Conservation (phyloP, 176 grass and related monocot genomes). For the Cenchrus americanus region DNA sequence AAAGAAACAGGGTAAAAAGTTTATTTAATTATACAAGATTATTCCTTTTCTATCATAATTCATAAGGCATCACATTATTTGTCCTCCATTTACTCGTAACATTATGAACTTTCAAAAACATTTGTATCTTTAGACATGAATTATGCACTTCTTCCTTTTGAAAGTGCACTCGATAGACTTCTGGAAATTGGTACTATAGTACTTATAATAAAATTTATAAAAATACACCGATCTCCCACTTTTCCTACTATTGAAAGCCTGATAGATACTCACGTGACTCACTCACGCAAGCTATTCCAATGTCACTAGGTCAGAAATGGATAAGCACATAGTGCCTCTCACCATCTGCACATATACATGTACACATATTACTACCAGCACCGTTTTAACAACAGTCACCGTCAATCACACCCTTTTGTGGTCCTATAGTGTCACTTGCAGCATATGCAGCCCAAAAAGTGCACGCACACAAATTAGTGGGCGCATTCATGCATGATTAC, state of each 20-base stretch:
- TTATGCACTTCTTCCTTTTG: background rate
- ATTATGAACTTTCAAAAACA: background rate
- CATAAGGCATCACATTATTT: background rate
- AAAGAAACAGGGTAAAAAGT: background rate
- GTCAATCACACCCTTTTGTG: background rate
- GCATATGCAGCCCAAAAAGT: slow-evolving; percentile 17
- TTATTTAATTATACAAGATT: too few species aligned
- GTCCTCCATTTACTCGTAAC: background rate
- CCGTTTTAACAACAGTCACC: background rate
- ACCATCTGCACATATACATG: background rate
- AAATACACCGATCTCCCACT: background rate
- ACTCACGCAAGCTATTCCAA: background rate
- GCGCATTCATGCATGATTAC: slow-evolving; percentile 1
- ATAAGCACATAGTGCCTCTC: background rate
- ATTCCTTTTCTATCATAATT: background rate
- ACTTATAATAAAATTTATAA: background rate
- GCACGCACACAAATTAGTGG: background rate
- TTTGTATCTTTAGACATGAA: background rate
- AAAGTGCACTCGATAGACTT: background rate
- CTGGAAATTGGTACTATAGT: background rate
- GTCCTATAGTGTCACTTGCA: slow-evolving; percentile 7
- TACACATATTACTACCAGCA: background rate
- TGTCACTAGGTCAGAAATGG: background rate
- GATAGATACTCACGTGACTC: too few species aligned
- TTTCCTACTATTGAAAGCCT: background rate